These are phyloP conservation scores for Yamadazyma olivae DNA, from an alignment of 805 yeast genomes.

Conservation along the genomic window DNA sequence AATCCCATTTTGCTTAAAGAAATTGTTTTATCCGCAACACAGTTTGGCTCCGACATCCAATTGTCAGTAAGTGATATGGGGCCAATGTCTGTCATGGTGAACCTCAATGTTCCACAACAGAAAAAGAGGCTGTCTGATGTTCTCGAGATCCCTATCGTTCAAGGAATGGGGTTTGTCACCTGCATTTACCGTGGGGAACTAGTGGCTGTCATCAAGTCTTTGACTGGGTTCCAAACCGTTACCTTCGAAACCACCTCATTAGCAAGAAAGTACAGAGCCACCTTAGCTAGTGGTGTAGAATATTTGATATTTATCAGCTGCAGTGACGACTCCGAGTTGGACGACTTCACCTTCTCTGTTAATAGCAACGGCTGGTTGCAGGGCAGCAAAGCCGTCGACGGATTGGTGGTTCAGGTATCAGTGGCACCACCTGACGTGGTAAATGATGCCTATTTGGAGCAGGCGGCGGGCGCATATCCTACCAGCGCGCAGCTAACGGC, in stretches of 20 bases:
- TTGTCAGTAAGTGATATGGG: slow-evolving; percentile 8
- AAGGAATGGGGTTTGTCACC: slow-evolving; percentile 83
- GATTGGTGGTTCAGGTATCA: slow-evolving; percentile 38
- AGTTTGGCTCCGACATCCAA: slow-evolving; percentile 2
- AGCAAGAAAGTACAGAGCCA: slow-evolving; percentile 50
- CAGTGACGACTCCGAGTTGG: slow-evolving; percentile 15
- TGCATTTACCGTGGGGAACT: slow-evolving; percentile 49
- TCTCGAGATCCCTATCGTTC: slow-evolving; percentile 33
- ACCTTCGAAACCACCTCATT: slow-evolving; percentile 26
- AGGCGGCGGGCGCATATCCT: slow-evolving; percentile 66
- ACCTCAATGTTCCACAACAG: slow-evolving; percentile 25
- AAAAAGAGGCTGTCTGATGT: slow-evolving; percentile 39
- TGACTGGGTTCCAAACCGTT: slow-evolving; percentile 18
- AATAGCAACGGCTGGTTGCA: slow-evolving; percentile 22
- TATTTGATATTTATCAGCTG: slow-evolving; percentile 63
- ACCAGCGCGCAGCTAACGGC: slow-evolving; percentile 49
- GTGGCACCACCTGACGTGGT: slow-evolving; percentile 23
- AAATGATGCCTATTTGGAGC: slow-evolving; percentile 46
- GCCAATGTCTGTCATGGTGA: slow-evolving; percentile 14
- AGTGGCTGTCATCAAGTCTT: slow-evolving; percentile 39
- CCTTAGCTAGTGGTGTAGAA: slow-evolving; percentile 48
- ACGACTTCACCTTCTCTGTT: slow-evolving; percentile 24
- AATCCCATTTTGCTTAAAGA: slow-evolving; percentile 57
- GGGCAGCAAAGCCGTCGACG: slow-evolving; percentile 42
- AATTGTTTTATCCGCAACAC: slow-evolving; percentile 48